These are phyloP conservation scores for Monoraphidium neglectum DNA, from an alignment of 139 green algal species.

Conservation along the genomic window DNA sequence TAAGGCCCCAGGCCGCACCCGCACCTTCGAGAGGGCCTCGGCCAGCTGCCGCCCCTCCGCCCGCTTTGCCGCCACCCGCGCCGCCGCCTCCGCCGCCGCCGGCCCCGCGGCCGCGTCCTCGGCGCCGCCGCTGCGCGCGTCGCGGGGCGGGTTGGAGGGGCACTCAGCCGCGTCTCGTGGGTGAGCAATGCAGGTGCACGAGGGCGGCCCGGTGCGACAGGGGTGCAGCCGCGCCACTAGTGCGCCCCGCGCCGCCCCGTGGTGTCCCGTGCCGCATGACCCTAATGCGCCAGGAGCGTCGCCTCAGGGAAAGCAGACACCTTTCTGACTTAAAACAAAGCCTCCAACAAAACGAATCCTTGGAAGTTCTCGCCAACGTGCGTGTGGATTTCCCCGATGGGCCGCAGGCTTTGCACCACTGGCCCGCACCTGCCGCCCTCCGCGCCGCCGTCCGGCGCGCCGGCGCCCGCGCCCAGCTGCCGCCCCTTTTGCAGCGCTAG, in stretches of 20 bases:
- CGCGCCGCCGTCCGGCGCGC: background rate
- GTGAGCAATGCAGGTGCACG: too few species aligned
- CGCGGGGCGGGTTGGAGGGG: too few species aligned
- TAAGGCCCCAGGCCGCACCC: too few species aligned
- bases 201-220: too few species aligned
- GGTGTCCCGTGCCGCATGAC: too few species aligned
- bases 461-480: background rate
- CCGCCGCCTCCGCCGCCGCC: too few species aligned
- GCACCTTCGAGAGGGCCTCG: conserved; percentile 13
- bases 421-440: conserved; percentile 4
- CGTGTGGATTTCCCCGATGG: background rate
- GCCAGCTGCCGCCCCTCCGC: conserved; percentile 23
- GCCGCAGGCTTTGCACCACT: background rate
- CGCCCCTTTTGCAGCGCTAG: background rate
- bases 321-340: background rate
- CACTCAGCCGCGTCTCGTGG: too few species aligned
- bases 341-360: background rate
- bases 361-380: background rate
- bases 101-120: too few species aligned
- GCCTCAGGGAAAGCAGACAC: background rate
- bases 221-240: too few species aligned
- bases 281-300: background rate
- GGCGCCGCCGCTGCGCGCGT: too few species aligned
- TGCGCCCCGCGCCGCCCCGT: too few species aligned
- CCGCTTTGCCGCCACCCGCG: conserved; percentile 19